Evolutionary conservation across 148 eudicot species (phyloP).

Genomic region (Amaranthus palmeri): DNA sequence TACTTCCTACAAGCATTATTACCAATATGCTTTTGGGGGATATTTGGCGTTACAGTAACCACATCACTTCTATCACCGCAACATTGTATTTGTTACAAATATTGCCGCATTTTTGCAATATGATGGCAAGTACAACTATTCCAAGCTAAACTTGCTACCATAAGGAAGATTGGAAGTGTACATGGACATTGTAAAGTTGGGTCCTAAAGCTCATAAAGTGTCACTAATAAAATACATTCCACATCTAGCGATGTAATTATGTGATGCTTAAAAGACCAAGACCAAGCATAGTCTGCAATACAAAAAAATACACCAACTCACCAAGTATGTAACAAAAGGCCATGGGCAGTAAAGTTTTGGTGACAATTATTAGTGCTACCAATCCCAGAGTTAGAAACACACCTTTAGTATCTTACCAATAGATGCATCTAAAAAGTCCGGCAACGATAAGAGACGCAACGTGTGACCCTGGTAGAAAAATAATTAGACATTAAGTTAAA

Average conservation of each 20-base stretch:
- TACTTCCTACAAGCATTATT: too few species aligned
- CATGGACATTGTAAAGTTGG: not conserved
- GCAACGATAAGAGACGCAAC: constrained; percentile 82
- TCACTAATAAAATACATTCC: too few species aligned
- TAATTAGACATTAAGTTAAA: constrained; percentile 5
- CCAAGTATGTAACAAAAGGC: not conserved
- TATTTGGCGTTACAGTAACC: too few species aligned
- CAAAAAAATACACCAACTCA: not conserved
- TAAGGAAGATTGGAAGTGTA: not conserved
- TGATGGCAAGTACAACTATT: not conserved
- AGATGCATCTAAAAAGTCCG: constrained; percentile 92
- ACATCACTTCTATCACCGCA: too few species aligned
- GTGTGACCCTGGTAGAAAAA: constrained; percentile 75
- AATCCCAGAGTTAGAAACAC: constrained; percentile 3
- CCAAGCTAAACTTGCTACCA: not conserved
- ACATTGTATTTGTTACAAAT: too few species aligned
- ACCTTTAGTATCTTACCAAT: constrained; percentile 94
- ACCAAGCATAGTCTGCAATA: not conserved
- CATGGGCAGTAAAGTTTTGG: not conserved
- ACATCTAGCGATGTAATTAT: not conserved
- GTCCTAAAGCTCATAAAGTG: too few species aligned
- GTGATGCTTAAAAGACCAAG: not conserved
- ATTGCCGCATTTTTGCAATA: too few species aligned
- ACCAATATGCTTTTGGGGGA: too few species aligned
- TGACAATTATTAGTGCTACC: not conserved